Evolutionary conservation across 2,329 filamentous ascomycete species (phyloP), one percentile per base, ranked within the genome.

Genomic region (Ophiocordyceps unilateralis): DNA sequence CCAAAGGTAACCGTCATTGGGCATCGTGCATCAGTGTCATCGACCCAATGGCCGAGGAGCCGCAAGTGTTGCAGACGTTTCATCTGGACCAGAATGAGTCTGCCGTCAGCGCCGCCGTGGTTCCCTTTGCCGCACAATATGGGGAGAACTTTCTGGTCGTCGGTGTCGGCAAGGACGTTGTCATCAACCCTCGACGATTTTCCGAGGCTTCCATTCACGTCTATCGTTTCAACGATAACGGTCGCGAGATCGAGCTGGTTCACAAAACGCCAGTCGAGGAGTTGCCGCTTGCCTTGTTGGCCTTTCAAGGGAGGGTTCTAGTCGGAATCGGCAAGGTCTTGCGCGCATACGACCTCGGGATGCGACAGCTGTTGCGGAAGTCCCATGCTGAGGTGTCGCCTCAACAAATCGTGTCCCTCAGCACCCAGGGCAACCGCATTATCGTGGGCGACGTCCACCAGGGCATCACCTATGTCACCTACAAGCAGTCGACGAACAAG

Each of bases 221-320:
- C 22, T 98, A 95, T 61, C 78, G 86, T 37, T 85, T 98, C 59
- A 75, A 82, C 42, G 82, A 93, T 41, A 78, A 86, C 47, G 93
- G 93, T n/a, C 78, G 78, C 44, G 78, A 86, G 53, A 72, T 98
- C 15, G 84, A 95, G 55, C 91, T 96, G 45, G 88, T 95, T 48
- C 91, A 98, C 64, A 95, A 95, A 61, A 98, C 93, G 1, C 86
- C 87, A 54, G 74, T 95, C 7, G 85, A 93, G 50, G 80, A 87
- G 49, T 88, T 89, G 2, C 86, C 93, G 1, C 77, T 86, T 53
- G 89, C 91, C n/a, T 69, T 98, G 15, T 68, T 91, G n/a, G 72
- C 78, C 3, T 99, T 98, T 67, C 89, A 96, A 59, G 93, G 93
- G 24, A 82, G 83, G 49, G 69, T 98, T 1, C 66, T 93, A 3